Evolutionary conservation across 1,284 basidiomycete genomes (phyloP), one percentile per base, ranked within the genome.

Genomic region (Marasmius fiardii): DNA sequence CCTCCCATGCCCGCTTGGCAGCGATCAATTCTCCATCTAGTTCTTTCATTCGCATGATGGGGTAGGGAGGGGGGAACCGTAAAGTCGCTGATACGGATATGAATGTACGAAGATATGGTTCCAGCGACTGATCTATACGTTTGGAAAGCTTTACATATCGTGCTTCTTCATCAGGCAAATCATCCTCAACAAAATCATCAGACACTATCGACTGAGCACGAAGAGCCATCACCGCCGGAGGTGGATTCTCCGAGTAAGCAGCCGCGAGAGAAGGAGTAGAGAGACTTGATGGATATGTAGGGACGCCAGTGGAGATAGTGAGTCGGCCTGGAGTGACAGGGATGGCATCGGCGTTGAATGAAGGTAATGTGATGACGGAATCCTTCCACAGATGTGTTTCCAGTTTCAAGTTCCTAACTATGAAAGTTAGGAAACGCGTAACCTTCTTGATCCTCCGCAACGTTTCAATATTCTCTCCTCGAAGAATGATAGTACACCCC

Each of bases 321-420:
- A 67, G 68, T 20, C 67, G 66, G 58, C 61, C 65, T 23, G 69
- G 63, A 20, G 71, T 61, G 1, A 71, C 63, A 23, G 88, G 89
- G 10, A 84, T 79, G 18, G 90, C 88, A 60, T 87, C 82, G 21
- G 74, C 62, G 43, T 83, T 81, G 56, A 90, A 76, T 8, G 79
- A 79, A 10, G 92, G 92, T 18, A 92, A 69, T 4, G 89, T 89
- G 61, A 95, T 90, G 54, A 93, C 85, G 49, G 92, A 93, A 70
- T 99, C 96, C 68, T 92, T 93, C 86, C 95, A 96, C 18, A 99
- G 79, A 66, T 93, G 90, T 0, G 92, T 93, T 74, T 99, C 97
- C 63, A 98, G 81, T 68, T 95, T 94, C 66, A 98, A 74, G 67
- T 97, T 95, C 54, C 90, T 82, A 14, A 93, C 95, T 58, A 96